Evolutionary conservation across 768 basidiomycete species (phyloP).

Genomic region (Podaxis rugospora): DNA sequence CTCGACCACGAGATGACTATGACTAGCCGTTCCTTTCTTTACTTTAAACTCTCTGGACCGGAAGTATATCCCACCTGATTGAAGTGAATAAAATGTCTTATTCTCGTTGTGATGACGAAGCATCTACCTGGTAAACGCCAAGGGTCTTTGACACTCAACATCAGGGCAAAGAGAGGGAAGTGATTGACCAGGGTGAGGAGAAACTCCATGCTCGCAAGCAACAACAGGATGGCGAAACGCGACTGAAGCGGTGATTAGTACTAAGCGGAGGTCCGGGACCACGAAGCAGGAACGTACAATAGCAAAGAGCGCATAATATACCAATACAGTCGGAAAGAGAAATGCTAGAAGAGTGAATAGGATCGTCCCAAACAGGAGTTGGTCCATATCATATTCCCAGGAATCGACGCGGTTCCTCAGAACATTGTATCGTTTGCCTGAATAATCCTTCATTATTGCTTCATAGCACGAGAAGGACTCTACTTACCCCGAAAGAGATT

Average conservation of each 20-base stretch:
- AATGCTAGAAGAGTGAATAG: conserved; percentile 81
- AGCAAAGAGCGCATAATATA: conserved; percentile 83
- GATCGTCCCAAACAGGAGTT: conserved; percentile 91
- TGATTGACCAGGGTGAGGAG: conserved; percentile 81
- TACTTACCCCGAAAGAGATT: conserved; percentile 80
- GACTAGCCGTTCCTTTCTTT: conserved; percentile 10
- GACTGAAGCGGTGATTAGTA: conserved; percentile 22
- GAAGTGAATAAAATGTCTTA: conserved; percentile 11
- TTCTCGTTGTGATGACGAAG: background rate
- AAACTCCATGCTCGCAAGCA: conserved; percentile 62
- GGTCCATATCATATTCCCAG: conserved; percentile 90
- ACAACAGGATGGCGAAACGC: conserved; percentile 40
- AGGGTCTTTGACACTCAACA: conserved; percentile 82
- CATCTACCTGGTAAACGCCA: conserved; percentile 72
- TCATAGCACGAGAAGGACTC: background rate
- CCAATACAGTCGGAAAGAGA: conserved; percentile 79
- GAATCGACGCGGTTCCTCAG: conserved; percentile 85
- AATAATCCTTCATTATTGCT: background rate
- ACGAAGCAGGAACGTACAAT: conserved; percentile 32
- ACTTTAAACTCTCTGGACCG: background rate
- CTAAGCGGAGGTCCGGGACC: conserved; percentile 36
- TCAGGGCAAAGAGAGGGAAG: conserved; percentile 86
- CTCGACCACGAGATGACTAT: conserved; percentile 26
- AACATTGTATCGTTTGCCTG: conserved; percentile 87
- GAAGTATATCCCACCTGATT: conserved; percentile 22